Conservation (phyloP, 1,284 basidiomycete species). For the Heterobasidion annosum region DNA sequence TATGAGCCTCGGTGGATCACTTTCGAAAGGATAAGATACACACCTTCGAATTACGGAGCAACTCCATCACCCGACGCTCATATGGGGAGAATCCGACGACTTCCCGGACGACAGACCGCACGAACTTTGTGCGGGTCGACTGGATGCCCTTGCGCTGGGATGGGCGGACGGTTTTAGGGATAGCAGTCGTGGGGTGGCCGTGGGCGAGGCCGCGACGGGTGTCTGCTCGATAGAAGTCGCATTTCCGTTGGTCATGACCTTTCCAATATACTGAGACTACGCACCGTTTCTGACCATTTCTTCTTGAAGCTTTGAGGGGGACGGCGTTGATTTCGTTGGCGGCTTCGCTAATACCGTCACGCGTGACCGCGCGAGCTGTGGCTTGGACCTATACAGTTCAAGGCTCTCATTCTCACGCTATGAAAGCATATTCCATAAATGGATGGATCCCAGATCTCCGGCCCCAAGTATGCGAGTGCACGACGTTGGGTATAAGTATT, state of each 20-base stretch:
- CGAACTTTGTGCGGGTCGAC: slow-evolving; percentile 83
- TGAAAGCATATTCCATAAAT: neutral
- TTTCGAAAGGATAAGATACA: slow-evolving; percentile 18
- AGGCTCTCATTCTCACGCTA: slow-evolving; percentile 5
- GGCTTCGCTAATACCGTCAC: slow-evolving; percentile 3
- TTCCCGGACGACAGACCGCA: slow-evolving; percentile 87
- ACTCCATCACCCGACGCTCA: slow-evolving; percentile 97
- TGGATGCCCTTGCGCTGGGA: slow-evolving; percentile 90
- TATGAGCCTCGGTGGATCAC: neutral
- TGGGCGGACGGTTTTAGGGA: slow-evolving; percentile 74
- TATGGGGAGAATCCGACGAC: slow-evolving; percentile 98
- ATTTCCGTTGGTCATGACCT: neutral
- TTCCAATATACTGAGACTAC: slow-evolving; percentile 9
- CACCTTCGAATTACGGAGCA: slow-evolving; percentile 98
- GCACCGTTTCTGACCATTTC: slow-evolving; percentile 62
- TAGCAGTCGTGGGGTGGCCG: slow-evolving; percentile 87
- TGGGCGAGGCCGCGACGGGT: slow-evolving; percentile 87
- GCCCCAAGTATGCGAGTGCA: too few species aligned
- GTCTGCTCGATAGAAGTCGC: slow-evolving; percentile 40
- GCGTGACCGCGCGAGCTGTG: slow-evolving; percentile 20
- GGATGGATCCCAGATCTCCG: neutral
- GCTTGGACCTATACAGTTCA: slow-evolving; percentile 38
- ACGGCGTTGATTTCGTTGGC: slow-evolving; percentile 19
- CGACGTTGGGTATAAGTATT: too few species aligned
- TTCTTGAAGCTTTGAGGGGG: slow-evolving; percentile 50